Percentiles rank a stretch among this genome's conserved stretches.
These are phyloP conservation scores for Beauveria brongniartii DNA, from an alignment of 2,329 filamentous ascomycete genomes.

Conservation along the genomic window DNA sequence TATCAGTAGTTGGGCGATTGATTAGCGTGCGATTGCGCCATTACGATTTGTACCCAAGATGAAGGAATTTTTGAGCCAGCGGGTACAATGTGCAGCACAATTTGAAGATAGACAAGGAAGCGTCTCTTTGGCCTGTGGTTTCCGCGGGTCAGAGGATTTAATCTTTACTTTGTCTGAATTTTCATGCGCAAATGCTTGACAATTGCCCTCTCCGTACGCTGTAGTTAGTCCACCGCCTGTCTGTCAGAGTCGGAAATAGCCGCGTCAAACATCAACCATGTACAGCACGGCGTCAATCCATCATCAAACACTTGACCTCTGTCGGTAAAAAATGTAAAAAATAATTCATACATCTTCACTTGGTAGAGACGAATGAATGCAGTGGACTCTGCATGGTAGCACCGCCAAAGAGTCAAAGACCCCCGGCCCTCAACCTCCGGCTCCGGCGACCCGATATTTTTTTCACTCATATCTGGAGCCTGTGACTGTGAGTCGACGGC, in stretches of 20 bases:
- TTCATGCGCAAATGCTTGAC: too few species aligned
- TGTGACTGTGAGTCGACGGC: conserved; percentile 5
- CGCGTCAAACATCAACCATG: neutral
- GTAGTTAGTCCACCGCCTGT: too few species aligned
- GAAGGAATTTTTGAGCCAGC: neutral
- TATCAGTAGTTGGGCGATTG: neutral
- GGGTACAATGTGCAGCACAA: neutral
- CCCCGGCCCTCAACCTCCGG: conserved; percentile 8
- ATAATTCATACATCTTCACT: neutral
- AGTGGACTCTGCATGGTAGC: neutral
- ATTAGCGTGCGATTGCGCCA: conserved; percentile 7
- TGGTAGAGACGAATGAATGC: neutral
- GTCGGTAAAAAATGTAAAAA: too few species aligned
- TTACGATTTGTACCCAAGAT: neutral
- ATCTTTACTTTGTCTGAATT: neutral
- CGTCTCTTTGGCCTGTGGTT: conserved; percentile 2
- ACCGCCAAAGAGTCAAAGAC: neutral
- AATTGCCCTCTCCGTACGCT: too few species aligned
- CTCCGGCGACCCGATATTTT: conserved; percentile 13
- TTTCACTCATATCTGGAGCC: conserved; percentile 7
- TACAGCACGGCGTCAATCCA: too few species aligned
- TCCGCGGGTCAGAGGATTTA: neutral
- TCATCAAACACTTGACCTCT: too few species aligned
- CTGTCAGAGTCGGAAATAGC: neutral
- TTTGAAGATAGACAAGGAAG: neutral